A percentile compares a stretch with the other conserved stretches of the same genome.
These are phyloP conservation scores for Botrytis galanthina DNA, from an alignment of 2,329 filamentous ascomycete species.

Conservation along the genomic window DNA sequence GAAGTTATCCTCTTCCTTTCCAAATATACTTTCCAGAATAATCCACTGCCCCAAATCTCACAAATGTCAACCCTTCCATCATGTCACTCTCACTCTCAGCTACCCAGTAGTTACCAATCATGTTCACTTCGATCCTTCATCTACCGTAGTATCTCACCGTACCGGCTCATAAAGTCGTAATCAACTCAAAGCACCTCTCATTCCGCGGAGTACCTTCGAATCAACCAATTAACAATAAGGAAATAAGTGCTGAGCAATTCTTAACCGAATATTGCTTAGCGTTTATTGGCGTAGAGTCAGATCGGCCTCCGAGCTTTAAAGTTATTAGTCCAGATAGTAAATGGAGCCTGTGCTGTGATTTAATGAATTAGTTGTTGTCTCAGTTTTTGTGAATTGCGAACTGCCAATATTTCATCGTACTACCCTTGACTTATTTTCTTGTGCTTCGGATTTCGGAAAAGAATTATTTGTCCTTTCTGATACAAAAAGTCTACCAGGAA, in stretches of 20 bases:
- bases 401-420: background rate
- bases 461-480: background rate
- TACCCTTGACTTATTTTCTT: background rate
- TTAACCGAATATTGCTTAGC: background rate
- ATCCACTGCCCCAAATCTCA: background rate
- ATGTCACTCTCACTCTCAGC: background rate
- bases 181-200: background rate
- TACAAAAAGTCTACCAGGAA: background rate
- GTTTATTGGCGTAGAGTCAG: background rate
- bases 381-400: slow-evolving; percentile 2
- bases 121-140: background rate
- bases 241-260: slow-evolving; percentile 10
- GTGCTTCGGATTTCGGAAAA: background rate
- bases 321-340: background rate
- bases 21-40: background rate
- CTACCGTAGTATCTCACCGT: background rate
- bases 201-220: background rate
- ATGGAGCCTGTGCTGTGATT: background rate
- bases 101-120: background rate
- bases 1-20: background rate
- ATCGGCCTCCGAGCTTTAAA: slow-evolving; percentile 9
- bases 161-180: background rate
- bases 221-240: background rate
- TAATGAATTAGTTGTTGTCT: slow-evolving; percentile 1
- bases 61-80: background rate